phyloP scores from a whole-genome alignment of 2,329 filamentous ascomycete genomes.

The Ceratocystis colombiana region DNA sequence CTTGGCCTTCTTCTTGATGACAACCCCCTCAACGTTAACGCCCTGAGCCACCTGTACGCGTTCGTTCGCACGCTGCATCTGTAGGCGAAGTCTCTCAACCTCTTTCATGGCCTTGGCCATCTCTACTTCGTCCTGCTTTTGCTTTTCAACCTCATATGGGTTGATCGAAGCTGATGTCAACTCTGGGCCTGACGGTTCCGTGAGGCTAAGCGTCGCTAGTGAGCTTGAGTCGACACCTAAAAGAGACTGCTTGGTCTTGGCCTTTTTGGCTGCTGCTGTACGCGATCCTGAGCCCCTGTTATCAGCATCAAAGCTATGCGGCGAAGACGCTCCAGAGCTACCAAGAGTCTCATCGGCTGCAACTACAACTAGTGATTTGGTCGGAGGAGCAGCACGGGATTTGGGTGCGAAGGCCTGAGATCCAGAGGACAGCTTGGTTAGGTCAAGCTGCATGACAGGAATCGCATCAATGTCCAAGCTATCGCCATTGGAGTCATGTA shows the following conservation, averaged over 20 bases:
- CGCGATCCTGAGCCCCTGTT: slow-evolving; percentile 36
- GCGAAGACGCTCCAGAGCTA: slow-evolving; percentile 40
- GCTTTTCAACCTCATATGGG: slow-evolving; percentile 49
- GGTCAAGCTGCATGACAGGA: slow-evolving; percentile 84
- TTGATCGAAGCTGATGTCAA: slow-evolving; percentile 30
- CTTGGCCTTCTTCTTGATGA: slow-evolving; percentile 49
- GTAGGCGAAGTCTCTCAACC: slow-evolving; percentile 72
- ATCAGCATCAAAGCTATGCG: slow-evolving; percentile 45
- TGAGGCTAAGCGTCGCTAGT: slow-evolving; percentile 61
- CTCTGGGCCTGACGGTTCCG: slow-evolving; percentile 26
- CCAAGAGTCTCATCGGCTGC: slow-evolving; percentile 64
- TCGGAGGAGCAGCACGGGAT: slow-evolving; percentile 31
- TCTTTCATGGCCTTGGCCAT: slow-evolving; percentile 83
- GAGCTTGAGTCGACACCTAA: slow-evolving; percentile 82
- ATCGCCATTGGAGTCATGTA: slow-evolving; percentile 60
- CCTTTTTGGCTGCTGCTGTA: slow-evolving; percentile 33
- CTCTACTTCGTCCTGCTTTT: slow-evolving; percentile 70
- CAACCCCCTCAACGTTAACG: slow-evolving; percentile 53
- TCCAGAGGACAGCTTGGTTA: slow-evolving; percentile 44
- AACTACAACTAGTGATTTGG: slow-evolving; percentile 51
- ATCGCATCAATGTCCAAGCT: slow-evolving; percentile 88
- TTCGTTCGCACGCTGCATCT: slow-evolving; percentile 79
- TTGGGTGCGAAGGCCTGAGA: slow-evolving; percentile 34
- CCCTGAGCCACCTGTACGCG: slow-evolving; percentile 60
- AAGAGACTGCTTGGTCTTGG: slow-evolving; percentile 46